phyloP scores from a whole-genome alignment of 2,329 filamentous ascomycete genomes.

The Trichoderma sp. region DNA sequence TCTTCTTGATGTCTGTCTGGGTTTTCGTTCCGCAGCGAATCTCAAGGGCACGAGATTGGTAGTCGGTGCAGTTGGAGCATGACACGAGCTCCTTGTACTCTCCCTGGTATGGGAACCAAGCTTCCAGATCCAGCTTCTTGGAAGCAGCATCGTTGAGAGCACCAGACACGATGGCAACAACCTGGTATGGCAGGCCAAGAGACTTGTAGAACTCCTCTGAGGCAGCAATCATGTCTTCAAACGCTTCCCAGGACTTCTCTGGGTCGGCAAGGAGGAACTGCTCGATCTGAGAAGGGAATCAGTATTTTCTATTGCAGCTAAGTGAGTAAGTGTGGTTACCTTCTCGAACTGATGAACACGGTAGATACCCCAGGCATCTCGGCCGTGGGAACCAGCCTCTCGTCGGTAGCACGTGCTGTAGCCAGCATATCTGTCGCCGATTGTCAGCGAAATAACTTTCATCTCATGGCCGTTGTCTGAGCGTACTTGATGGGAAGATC shows the following conservation, averaged over 20 bases:
- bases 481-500: slow-evolving; percentile 81
- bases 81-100: slow-evolving; percentile 99
- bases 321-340: slow-evolving; percentile 39
- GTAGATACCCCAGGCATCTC: slow-evolving; percentile 97
- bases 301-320: slow-evolving; percentile 8
- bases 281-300: slow-evolving; percentile 50
- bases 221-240: slow-evolving; percentile 86
- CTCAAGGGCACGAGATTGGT: slow-evolving; percentile 90
- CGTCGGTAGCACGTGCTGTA: slow-evolving; percentile 95
- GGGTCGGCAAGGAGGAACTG: slow-evolving; percentile 81
- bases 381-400: slow-evolving; percentile 81
- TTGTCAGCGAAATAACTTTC: background rate
- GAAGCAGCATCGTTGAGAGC: slow-evolving; percentile 74
- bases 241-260: slow-evolving; percentile 88
- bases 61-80: slow-evolving; percentile 97
- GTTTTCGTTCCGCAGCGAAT: slow-evolving; percentile 89
- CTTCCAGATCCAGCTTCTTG: slow-evolving; percentile 95
- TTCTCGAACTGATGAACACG: slow-evolving; percentile 98
- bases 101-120: slow-evolving; percentile 93
- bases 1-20: slow-evolving; percentile 78
- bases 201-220: slow-evolving; percentile 96
- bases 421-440: slow-evolving; percentile 77
- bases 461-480: background rate
- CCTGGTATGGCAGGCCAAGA: slow-evolving; percentile 82
- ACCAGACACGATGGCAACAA: slow-evolving; percentile 94